phyloP scores from a whole-genome alignment of 148 eudicot species.

The Amaranthus hypochondriacus region DNA sequence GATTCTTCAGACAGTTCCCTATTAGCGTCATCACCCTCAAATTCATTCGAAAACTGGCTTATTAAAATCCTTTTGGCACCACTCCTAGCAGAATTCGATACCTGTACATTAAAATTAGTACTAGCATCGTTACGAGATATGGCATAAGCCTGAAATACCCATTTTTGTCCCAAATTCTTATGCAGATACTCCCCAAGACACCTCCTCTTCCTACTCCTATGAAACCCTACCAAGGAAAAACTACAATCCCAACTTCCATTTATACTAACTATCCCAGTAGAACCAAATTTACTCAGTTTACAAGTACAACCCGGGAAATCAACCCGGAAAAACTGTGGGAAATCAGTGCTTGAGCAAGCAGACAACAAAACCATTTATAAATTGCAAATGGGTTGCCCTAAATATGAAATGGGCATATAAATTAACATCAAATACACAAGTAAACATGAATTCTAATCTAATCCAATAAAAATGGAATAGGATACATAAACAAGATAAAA shows the following conservation, averaged over 20 bases:
- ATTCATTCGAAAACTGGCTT: conserved; percentile 46
- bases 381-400: conserved; percentile 18
- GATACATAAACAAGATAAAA: neutral
- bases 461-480: neutral
- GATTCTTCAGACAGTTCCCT: conserved; percentile 34
- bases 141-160: conserved; percentile 35
- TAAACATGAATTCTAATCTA: conserved; percentile 23
- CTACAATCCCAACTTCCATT: conserved; percentile 17
- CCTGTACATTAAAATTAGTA: conserved; percentile 32
- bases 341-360: conserved; percentile 21
- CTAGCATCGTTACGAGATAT: conserved; percentile 33
- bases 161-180: conserved; percentile 12
- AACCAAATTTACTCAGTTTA: conserved; percentile 12
- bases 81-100: conserved; percentile 40
- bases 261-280: conserved; percentile 1
- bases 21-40: conserved; percentile 20
- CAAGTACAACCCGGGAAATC: conserved; percentile 30
- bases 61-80: conserved; percentile 47
- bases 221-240: conserved; percentile 17
- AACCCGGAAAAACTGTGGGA: conserved; percentile 1
- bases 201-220: conserved; percentile 23
- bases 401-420: conserved; percentile 20
- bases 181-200: conserved; percentile 15
- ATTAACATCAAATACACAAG: conserved; percentile 26
- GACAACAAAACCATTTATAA: conserved; percentile 40